Conservation (phyloP, 768 basidiomycete genomes). For the Punctularia strigosozonata region DNA sequence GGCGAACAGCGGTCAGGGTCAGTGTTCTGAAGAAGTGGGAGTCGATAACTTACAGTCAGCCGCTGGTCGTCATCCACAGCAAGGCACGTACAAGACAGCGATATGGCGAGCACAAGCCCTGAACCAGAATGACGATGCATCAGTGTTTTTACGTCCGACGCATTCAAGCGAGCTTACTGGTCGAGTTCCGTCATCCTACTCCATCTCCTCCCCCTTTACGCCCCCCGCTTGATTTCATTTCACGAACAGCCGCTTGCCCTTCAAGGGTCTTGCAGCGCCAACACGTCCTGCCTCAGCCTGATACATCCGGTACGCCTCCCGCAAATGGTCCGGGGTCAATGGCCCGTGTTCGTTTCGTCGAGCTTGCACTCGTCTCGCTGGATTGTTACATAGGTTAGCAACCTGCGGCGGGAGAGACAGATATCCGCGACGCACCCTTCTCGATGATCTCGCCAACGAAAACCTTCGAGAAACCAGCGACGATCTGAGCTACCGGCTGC, state of each 20-base stretch:
- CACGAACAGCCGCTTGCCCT: conserved; percentile 68
- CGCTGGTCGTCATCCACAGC: no score
- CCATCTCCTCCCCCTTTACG: no score
- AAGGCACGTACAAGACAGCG: no score
- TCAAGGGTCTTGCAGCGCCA: conserved; percentile 61
- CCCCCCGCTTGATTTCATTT: no score
- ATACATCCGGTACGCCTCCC: conserved; percentile 81
- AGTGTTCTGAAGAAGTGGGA: no score
- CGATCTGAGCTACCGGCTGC: conserved; percentile 77
- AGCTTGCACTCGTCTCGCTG: conserved; percentile 69
- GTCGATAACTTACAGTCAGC: no score
- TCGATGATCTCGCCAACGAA: conserved; percentile 91
- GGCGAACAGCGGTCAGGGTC: no score
- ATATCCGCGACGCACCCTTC: conserved; percentile 41
- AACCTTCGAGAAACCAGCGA: conserved; percentile 84
- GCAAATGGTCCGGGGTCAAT: conserved; percentile 77
- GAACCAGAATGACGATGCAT: no score
- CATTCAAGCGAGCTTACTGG: no score
- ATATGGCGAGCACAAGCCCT: no score
- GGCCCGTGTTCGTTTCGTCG: conserved; percentile 67
- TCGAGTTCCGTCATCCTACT: no score
- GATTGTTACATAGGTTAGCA: conserved; percentile 2
- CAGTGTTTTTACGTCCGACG: no score
- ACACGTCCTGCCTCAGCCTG: conserved; percentile 73
- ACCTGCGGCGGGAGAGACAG: background rate